Conservation (phyloP, 2,329 filamentous ascomycete species). For the Colletotrichum cereale region DNA sequence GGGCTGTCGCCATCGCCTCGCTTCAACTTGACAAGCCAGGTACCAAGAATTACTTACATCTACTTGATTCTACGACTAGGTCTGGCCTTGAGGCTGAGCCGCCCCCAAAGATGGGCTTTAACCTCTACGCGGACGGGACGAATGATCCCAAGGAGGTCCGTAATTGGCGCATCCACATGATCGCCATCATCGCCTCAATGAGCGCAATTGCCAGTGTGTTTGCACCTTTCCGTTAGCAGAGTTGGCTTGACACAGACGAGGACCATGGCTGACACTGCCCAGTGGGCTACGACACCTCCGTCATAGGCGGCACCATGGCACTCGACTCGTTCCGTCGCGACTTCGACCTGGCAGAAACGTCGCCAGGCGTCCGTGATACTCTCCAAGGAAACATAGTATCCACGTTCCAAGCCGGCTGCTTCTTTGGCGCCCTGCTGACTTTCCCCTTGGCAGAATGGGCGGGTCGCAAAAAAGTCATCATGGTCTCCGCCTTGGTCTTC, state of each 20-base stretch:
- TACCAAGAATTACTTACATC: not conserved
- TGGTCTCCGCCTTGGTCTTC: constrained; percentile 64
- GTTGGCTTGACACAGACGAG: not conserved
- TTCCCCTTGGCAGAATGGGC: constrained; percentile 68
- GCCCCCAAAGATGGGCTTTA: constrained; percentile 11
- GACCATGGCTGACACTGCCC: not conserved
- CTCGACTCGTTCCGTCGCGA: constrained; percentile 43
- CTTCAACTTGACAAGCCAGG: not conserved
- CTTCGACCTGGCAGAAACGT: constrained; percentile 39
- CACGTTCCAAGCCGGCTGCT: constrained; percentile 68
- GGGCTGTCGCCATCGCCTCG: not conserved
- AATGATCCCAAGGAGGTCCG: constrained; percentile 18
- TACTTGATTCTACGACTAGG: not conserved
- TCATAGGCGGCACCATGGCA: constrained; percentile 45
- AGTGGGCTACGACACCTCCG: constrained; percentile 25
- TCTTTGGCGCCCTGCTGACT: constrained; percentile 66
- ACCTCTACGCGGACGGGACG: constrained; percentile 33
- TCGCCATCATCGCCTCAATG: constrained; percentile 44
- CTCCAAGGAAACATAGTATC: constrained; percentile 49
- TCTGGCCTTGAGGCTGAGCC: constrained; percentile 2
- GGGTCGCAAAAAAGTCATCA: constrained; percentile 65
- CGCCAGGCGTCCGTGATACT: constrained; percentile 32
- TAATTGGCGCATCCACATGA: constrained; percentile 44
- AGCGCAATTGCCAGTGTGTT: constrained; percentile 42
- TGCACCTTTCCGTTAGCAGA: not conserved